These are phyloP conservation scores for Hordeum marinum DNA, from an alignment of 176 grass and related monocot species.

Conservation along the genomic window DNA sequence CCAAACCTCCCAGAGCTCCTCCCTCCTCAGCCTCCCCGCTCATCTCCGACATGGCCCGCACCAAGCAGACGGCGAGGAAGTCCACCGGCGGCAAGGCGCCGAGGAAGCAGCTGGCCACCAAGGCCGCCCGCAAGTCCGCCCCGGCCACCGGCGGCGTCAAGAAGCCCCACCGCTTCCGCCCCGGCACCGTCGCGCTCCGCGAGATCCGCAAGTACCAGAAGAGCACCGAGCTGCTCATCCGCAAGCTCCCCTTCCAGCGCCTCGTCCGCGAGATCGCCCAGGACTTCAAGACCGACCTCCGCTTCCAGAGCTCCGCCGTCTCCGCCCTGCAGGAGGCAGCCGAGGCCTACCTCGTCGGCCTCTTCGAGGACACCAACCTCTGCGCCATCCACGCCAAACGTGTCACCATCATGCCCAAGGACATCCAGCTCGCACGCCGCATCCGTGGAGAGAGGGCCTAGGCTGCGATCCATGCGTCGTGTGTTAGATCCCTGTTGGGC, in stretches of 20 bases:
- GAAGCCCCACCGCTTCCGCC: conserved; percentile 78
- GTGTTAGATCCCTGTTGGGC: no score
- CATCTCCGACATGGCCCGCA: conserved; percentile 47
- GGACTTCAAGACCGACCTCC: conserved; percentile 73
- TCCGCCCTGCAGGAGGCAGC: conserved; percentile 61
- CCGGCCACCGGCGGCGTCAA: conserved; percentile 64
- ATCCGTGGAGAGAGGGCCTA: conserved; percentile 66
- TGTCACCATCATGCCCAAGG: conserved; percentile 79
- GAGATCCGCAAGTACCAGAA: conserved; percentile 88
- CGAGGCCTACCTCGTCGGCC: conserved; percentile 56
- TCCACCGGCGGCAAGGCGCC: conserved; percentile 73
- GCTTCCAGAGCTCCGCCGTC: conserved; percentile 59
- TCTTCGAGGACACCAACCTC: conserved; percentile 76
- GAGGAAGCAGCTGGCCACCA: conserved; percentile 53
- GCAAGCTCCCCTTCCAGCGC: conserved; percentile 70
- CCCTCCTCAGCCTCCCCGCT: background rate
- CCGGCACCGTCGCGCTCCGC: conserved; percentile 57
- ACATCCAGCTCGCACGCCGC: conserved; percentile 61
- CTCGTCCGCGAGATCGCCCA: conserved; percentile 59
- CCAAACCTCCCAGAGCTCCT: background rate
- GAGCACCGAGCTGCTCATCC: conserved; percentile 69
- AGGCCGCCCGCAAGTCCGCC: conserved; percentile 59
- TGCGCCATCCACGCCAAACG: conserved; percentile 76
- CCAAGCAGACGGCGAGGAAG: conserved; percentile 66
- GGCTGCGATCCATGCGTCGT: no score